Evolutionary conservation across 2,329 filamentous ascomycete genomes (phyloP).

Genomic region (Neonectria coccinea): DNA sequence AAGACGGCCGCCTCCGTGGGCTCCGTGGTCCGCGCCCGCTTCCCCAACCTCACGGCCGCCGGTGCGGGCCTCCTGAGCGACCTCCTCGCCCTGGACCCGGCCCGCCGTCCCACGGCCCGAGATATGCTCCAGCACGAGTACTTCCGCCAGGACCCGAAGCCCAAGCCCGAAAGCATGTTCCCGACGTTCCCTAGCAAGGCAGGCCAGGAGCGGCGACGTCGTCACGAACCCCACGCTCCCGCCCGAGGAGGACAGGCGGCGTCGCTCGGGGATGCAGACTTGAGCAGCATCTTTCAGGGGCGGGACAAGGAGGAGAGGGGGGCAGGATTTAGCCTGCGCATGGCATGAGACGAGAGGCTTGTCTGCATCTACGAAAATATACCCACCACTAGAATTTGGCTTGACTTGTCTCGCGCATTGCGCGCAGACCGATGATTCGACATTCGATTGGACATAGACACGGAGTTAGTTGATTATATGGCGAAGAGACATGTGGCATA

Average conservation of each 20-base stretch:
- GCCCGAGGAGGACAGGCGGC: constrained; percentile 79
- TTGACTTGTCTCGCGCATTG: constrained; percentile 1
- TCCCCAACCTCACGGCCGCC: constrained; percentile 82
- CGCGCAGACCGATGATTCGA: not conserved
- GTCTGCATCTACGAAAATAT: constrained; percentile 1
- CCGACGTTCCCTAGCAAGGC: constrained; percentile 97
- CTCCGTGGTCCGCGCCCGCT: constrained; percentile 77
- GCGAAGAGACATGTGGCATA: not conserved
- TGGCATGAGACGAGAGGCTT: constrained; percentile 55
- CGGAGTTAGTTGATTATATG: constrained; percentile 6
- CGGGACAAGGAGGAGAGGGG: constrained; percentile 73
- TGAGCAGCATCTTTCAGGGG: constrained; percentile 77
- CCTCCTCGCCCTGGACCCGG: constrained; percentile 81
- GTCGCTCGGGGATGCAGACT: constrained; percentile 68
- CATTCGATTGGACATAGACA: not conserved
- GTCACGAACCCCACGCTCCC: constrained; percentile 83
- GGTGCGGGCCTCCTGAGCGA: constrained; percentile 76
- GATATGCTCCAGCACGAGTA: constrained; percentile 85
- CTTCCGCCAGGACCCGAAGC: constrained; percentile 88
- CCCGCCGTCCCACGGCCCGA: constrained; percentile 74
- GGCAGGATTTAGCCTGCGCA: constrained; percentile 73
- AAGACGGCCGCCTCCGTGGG: constrained; percentile 54
- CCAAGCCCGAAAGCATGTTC: constrained; percentile 92
- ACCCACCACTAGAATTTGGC: not conserved
- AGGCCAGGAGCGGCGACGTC: constrained; percentile 84